Base-by-base conservation (phyloP, 768 basidiomycete species). In the Mycena venus region DNA sequence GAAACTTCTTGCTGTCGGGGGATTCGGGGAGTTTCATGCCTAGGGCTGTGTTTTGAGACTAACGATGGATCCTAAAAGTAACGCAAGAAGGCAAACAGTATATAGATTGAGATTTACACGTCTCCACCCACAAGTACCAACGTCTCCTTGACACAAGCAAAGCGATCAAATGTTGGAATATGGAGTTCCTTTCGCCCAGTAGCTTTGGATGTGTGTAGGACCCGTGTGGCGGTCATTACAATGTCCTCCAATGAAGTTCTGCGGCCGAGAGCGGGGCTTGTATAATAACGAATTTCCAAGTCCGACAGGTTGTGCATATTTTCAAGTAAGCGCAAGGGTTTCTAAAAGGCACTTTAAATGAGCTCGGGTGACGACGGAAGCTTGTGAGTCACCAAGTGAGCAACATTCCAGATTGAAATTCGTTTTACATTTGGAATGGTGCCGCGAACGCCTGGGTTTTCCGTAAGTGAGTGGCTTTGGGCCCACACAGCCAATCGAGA, bases 291-390 rank as follows among this genome's bases (percentile, higher is more conserved):
- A n/a, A 71, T 58, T 5, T 31, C 27, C 4, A 71, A 12, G 6
- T 71, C 70, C 17, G 61, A 63, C 12, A 71, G 55, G 6, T 38
- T 61, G 21, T 56, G 61, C 70, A 71, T 71, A 27, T 53, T 62
- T 17, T 56, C 70, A 12, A 71, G 60, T 1, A 58, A n/a, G n/a
- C n/a, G n/a, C 6, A 71, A 14, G 4, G 31, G 21, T 14, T 58
- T 55, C 62, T 71, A 38, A 36, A 44, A 9, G 11, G 51, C 17
- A n/a, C n/a, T n/a, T n/a, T n/a, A n/a, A n/a, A 21, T 9, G 19
- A 32, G 60, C 2, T 19, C 4, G 25, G 27, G 11, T 55, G 11
- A 29, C 27, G 10, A 14, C 21, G 15, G 15, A 14, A 55, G 12
- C 29, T 17, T 29, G 6, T 12, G 31, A 36, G 60, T 27, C 6